Base-by-base conservation (phyloP, 1,139 yeast genomes). In the Pichia terricola region DNA sequence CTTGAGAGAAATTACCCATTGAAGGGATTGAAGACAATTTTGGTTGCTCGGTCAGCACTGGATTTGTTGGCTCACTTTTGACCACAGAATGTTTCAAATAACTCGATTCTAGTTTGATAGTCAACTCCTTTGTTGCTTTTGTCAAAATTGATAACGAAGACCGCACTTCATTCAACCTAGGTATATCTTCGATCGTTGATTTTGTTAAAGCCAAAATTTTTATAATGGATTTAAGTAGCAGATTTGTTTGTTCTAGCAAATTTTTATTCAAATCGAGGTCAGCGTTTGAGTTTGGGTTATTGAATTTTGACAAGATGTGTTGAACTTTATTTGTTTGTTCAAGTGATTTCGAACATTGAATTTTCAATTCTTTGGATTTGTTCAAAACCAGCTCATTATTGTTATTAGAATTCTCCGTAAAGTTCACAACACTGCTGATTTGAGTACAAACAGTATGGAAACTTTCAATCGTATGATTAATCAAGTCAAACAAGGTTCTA, bases 51-150 rank as follows among this genome's bases (percentile, higher is more conserved):
- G 50, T 44, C 28, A 50, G 41, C 9, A 44, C 47, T 10, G 43
- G 40, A 3, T 48, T 31, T 1, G 54, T 37, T 16, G 52, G 45
- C 5, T 38, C 37, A 41, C 39, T 46, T 30, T 50, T 44, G 38
- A 54, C 48, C 30, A 57, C 61, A 11, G 56, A 44, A 28, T 54
- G 63, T 45, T 72, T 71, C 59, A 75, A 74, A 5, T 79, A 67
- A 43, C 81, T 74, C 40, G 71, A 68, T 57, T 88, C 96, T 40
- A 88, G 65, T 53, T 85, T 69, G 11, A 85, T 79, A 0, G 96
- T 88, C 10, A 89, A 85, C 55, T 89, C 97, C 57, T 89, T 89
- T 3, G 96, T 86, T 4, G 89, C 83, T 50, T 87, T 80, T 0
- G 96, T 88, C 46, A 89, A 67, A 33, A 79, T 76, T 0, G 95